Conservation (phyloP, 768 basidiomycete genomes). For the Suillus spraguei region DNA sequence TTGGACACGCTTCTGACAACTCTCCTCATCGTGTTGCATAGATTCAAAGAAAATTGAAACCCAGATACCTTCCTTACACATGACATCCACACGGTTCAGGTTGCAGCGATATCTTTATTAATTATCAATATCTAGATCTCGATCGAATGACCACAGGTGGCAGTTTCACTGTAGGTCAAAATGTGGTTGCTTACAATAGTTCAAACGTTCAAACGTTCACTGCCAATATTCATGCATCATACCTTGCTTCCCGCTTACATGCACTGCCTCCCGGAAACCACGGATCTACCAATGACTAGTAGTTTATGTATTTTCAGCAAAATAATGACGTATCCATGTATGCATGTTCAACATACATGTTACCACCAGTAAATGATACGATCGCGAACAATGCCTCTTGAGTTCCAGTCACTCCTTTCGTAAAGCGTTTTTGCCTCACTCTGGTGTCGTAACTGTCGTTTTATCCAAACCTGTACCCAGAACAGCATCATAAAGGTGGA, state of each 20-base stretch:
- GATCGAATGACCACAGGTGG: not conserved
- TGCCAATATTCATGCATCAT: not conserved
- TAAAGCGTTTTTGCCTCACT: not conserved
- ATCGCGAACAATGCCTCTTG: not conserved
- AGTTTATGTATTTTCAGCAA: not conserved
- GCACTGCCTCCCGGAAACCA: not conserved
- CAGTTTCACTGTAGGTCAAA: not conserved
- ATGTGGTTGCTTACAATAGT: not conserved
- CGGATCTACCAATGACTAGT: not conserved
- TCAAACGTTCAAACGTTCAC: not conserved
- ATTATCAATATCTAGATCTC: not conserved
- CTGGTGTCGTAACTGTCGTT: not conserved
- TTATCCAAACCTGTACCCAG: not conserved
- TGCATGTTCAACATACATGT: not conserved
- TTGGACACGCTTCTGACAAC: slow-evolving; percentile 13
- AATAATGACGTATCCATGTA: not conserved
- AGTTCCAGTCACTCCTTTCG: not conserved
- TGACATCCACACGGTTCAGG: not conserved
- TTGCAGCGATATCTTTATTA: not conserved
- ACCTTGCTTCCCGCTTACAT: not conserved
- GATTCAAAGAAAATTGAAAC: slow-evolving; percentile 23
- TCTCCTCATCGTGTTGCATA: slow-evolving; percentile 5
- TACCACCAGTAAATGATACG: not conserved
- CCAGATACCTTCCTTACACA: slow-evolving; percentile 17
- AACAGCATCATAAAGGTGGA: not conserved